A percentile compares a stretch with the other conserved stretches of the same genome.
Conservation (phyloP, 1,284 basidiomycete genomes). For the Rhodofomes roseus region DNA sequence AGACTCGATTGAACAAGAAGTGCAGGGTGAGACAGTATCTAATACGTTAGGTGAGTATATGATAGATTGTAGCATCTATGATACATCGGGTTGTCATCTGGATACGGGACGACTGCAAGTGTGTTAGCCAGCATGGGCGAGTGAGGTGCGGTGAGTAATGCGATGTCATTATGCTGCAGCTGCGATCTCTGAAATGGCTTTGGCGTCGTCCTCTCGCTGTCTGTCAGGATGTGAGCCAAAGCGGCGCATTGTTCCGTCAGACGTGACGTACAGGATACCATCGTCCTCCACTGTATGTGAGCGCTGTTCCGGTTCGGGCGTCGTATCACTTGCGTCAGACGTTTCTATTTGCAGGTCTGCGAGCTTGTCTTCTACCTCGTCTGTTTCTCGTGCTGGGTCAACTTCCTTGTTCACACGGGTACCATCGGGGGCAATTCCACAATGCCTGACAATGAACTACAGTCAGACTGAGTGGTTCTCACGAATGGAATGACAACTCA, state of each 20-base stretch:
- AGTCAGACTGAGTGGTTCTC: background rate
- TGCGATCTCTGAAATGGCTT: background rate
- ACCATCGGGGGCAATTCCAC: conserved; percentile 59
- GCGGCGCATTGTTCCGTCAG: background rate
- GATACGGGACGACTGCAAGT: background rate
- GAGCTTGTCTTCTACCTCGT: background rate
- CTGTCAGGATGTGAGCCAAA: background rate
- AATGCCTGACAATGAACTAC: conserved; percentile 37
- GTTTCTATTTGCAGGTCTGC: background rate
- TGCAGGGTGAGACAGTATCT: background rate
- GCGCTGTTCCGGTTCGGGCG: background rate
- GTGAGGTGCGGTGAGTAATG: too few relatives aligned
- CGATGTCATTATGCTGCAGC: conserved; percentile 8
- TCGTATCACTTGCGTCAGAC: background rate
- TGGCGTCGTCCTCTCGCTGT: background rate
- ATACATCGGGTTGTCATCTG: background rate
- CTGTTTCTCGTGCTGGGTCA: background rate
- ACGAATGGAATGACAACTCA: conserved; percentile 32
- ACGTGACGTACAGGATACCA: background rate
- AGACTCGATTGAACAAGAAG: background rate
- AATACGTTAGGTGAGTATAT: background rate
- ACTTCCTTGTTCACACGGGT: conserved; percentile 32
- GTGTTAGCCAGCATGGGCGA: background rate
- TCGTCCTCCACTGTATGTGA: background rate
- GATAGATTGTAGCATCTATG: background rate